Base-by-base conservation (phyloP, 2,329 filamentous ascomycete species). In the Blastomyces gilchristii region DNA sequence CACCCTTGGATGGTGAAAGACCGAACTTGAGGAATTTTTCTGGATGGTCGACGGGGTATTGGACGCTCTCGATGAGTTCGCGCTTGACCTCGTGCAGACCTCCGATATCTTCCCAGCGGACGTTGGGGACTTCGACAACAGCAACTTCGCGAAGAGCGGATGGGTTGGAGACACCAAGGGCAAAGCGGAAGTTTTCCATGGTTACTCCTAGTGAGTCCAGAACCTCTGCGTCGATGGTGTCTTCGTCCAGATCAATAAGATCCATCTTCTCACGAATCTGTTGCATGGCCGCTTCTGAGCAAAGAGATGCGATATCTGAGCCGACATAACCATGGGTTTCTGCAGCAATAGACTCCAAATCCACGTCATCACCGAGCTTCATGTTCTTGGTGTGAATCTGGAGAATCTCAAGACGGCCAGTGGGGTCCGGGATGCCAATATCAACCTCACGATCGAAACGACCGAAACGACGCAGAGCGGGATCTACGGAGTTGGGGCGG, bases 191-290 rank as follows among this genome's bases (percentile, higher is more conserved):
- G 85, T 99, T 99, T 79, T 99, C 94, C 91, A 97, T 97, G 66
- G 94, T 99, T 58, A 99, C 94, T 76, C 94, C 94, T 57, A 99
- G 87, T 56, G 94, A 97, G 80, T 99, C 94, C 62, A 99, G 85
- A 61, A 99, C 94, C 81, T 99, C 94, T 39, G 94, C 94, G 72
- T 99, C 94, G 67, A 99, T 99, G 66, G 94, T 99, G 74, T 99
- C 94, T 81, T 99, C 94, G 68, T 99, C 94, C 43, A 99, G 85
- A 78, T 99, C 94, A 70, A 99, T 99, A 68, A 99, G 85, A 75
- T 99, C 94, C 94, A 99, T 99, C 88, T 99, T 99, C 81, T 99
- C 94, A 81, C 94, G 93, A 78, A 99, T 99, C 81, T 99, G 94
- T 79, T 99, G 94, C 94, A 99, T 99, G 67, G 94, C 94, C 75